Conservation (phyloP, 495 filamentous ascomycete genomes). For the Symbiotaphrina buchneri region DNA sequence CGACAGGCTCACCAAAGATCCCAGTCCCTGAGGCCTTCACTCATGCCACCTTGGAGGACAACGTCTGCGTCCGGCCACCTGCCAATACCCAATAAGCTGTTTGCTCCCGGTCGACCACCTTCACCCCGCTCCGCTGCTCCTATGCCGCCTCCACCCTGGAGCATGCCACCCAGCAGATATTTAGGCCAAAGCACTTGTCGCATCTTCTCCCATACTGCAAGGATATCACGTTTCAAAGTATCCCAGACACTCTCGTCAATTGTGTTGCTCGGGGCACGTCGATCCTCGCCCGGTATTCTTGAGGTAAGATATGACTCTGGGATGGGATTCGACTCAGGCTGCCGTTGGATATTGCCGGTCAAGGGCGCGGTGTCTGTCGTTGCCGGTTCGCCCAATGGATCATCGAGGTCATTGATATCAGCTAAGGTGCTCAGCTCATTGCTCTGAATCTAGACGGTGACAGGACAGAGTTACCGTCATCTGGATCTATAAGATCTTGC, state of each 20-base stretch:
- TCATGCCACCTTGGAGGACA: constrained; percentile 60
- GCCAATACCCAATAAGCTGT: constrained; percentile 40
- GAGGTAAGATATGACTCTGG: constrained; percentile 55
- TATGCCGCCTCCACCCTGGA: constrained; percentile 40
- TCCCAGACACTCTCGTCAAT: constrained; percentile 97
- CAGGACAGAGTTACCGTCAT: constrained; percentile 44
- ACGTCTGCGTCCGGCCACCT: constrained; percentile 51
- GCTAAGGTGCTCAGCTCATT: constrained; percentile 19
- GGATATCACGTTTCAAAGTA: constrained; percentile 71
- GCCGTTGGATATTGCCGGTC: constrained; percentile 58
- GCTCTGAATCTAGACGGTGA: constrained; percentile 2
- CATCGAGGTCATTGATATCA: constrained; percentile 76
- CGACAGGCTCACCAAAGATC: constrained; percentile 50
- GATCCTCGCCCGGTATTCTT: constrained; percentile 80
- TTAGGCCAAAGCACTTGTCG: constrained; percentile 93
- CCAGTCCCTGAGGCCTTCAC: constrained; percentile 77
- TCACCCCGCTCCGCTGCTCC: constrained; percentile 42
- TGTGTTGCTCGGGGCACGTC: constrained; percentile 76
- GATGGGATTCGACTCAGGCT: constrained; percentile 19
- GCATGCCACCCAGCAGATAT: constrained; percentile 59
- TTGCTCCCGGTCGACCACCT: constrained; percentile 32
- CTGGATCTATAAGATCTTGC: constrained; percentile 83
- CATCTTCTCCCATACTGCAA: constrained; percentile 95
- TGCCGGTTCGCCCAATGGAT: constrained; percentile 40
- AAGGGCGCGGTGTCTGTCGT: constrained; percentile 52